Base-by-base conservation (phyloP, 2,329 filamentous ascomycete species). In the Colletotrichum aenigma region DNA sequence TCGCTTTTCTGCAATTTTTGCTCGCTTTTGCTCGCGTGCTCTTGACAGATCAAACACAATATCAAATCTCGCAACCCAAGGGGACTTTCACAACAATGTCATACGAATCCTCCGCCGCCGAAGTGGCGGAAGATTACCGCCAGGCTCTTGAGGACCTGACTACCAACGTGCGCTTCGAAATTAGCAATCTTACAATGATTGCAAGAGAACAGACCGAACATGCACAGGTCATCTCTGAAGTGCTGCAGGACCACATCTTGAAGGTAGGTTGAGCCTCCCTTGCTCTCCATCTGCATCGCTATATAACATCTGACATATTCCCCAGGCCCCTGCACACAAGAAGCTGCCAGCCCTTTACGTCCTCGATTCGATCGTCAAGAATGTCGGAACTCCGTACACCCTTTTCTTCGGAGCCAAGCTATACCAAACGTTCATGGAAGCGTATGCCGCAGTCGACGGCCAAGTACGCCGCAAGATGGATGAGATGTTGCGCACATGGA, bases 401-500 rank as follows among this genome's bases (percentile, higher is more conserved):
- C 90, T 98, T 15, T 98, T 98, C 84, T 94, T 99, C 78, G 95
- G 96, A 68, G 93, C 95, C 55, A 96, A 96, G 81, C 91, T 99
- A 52, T 98, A 96, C 85, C 92, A 93, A 80, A 98, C 95, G 6
- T 99, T 98, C 83, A 98, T 98, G 96, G 95, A 97, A 81, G 95
- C 97, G 48, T 99, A 98, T 83, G 94, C 94, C 5, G 91, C 97
- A 76, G 96, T 98, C 77, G 96, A 98, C 81, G 91, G 91, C 77
- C 90, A 90, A 76, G 96, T 96, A 26, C 93, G 97, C 78, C 93
- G 93, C 79, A 97, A 97, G 85, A 94, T 99, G 91, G 97, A 98
- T 83, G 96, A 97, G 85, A 96, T 99, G 94, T 89, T 99, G 79
- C 96, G 95, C 85, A 99, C 97, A 1, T 99, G 97, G 97, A 98